Evolutionary conservation across 2,329 filamentous ascomycete species (phyloP).

Genomic region (Neocucurbitaria cava): DNA sequence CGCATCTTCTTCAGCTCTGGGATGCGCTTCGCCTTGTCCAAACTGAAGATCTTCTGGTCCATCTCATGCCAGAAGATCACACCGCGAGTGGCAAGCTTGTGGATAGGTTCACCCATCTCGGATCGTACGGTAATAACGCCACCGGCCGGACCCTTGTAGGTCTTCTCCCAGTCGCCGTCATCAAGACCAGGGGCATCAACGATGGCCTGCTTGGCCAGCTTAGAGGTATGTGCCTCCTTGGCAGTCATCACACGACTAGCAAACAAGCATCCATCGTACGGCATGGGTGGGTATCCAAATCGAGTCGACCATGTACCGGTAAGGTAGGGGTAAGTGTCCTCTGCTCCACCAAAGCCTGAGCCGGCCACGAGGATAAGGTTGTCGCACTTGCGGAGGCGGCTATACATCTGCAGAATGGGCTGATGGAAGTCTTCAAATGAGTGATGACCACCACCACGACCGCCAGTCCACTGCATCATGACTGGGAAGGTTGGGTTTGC

Average conservation of each 20-base stretch:
- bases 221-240: slow-evolving; percentile 55
- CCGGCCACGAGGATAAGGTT: slow-evolving; percentile 58
- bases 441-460: slow-evolving; percentile 59
- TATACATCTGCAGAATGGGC: slow-evolving; percentile 57
- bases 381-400: slow-evolving; percentile 52
- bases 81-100: slow-evolving; percentile 96
- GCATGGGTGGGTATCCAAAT: slow-evolving; percentile 56
- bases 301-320: slow-evolving; percentile 54
- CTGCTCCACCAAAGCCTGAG: slow-evolving; percentile 56
- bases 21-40: slow-evolving; percentile 77
- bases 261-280: slow-evolving; percentile 56
- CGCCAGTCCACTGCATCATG: slow-evolving; percentile 59
- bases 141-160: slow-evolving; percentile 74
- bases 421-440: slow-evolving; percentile 60
- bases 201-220: slow-evolving; percentile 54
- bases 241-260: slow-evolving; percentile 58
- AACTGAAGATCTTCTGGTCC: slow-evolving; percentile 96
- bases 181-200: slow-evolving; percentile 53
- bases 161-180: slow-evolving; percentile 56
- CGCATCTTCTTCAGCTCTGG: slow-evolving; percentile 53
- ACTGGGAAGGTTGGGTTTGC: slow-evolving; percentile 55
- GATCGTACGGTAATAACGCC: slow-evolving; percentile 96
- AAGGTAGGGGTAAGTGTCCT: slow-evolving; percentile 57
- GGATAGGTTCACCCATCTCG: slow-evolving; percentile 99
- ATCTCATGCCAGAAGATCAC: slow-evolving; percentile 98